phyloP scores from a whole-genome alignment of 2,329 filamentous ascomycete species.

The Colletotrichum musicola region DNA sequence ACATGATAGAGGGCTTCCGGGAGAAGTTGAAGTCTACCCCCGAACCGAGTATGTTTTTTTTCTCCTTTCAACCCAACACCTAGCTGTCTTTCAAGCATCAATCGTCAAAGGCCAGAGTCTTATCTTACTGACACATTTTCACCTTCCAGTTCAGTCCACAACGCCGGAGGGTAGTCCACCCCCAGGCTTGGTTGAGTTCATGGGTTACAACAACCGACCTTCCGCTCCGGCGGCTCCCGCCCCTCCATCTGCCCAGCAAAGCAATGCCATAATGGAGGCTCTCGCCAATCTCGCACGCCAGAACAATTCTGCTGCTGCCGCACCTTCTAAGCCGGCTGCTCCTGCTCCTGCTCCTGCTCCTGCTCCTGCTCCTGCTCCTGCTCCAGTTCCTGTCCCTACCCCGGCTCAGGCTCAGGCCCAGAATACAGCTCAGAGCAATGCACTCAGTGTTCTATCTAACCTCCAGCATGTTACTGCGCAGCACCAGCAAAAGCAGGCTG shows the following conservation, averaged over 20 bases:
- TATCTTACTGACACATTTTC: constrained; percentile 14
- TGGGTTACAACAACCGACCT: constrained; percentile 45
- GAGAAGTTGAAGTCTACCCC: constrained; percentile 76
- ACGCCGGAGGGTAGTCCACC: constrained; percentile 77
- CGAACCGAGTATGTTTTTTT: constrained; percentile 71
- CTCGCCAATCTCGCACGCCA: constrained; percentile 85
- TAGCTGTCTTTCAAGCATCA: constrained; percentile 26
- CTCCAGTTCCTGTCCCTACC: constrained; percentile 47
- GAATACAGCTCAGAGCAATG: constrained; percentile 18
- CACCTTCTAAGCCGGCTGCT: constrained; percentile 1
- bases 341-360: constrained; percentile 50
- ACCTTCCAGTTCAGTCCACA: constrained; percentile 71
- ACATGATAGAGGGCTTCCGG: constrained; percentile 86
- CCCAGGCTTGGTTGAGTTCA: constrained; percentile 56
- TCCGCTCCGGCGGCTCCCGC: constrained; percentile 52
- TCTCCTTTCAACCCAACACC: constrained; percentile 20
- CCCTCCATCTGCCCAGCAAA: constrained; percentile 56
- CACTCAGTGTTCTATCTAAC: constrained; percentile 25
- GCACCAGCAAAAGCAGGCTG: constrained; percentile 8
- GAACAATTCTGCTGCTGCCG: constrained; percentile 64
- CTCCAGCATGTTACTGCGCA: constrained; percentile 23
- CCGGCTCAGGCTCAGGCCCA: constrained; percentile 43
- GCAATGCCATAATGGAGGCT: constrained; percentile 78
- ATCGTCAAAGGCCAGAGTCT: not conserved
- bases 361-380: constrained; percentile 43